Evolutionary conservation across 2,329 filamentous ascomycete species (phyloP).

Genomic region (Sporothrix brasiliensis): DNA sequence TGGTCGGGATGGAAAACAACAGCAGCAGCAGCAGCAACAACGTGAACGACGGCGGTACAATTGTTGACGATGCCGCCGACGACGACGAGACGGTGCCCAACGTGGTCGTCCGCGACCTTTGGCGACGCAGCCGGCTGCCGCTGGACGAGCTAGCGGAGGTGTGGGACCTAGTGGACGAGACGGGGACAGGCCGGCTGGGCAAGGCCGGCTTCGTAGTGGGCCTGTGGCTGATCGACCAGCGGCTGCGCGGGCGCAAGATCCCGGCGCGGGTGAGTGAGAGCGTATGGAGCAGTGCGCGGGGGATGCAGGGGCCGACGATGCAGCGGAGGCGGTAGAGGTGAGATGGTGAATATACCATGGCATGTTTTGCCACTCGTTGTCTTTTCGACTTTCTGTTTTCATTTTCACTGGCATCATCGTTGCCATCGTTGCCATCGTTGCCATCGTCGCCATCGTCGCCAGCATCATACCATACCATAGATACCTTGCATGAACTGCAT

Average conservation of each 20-base stretch:
- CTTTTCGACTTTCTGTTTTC: not conserved
- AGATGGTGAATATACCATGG: not conserved
- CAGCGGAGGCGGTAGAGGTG: constrained; percentile 21
- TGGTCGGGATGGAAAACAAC: constrained; percentile 23
- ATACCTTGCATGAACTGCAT: not conserved
- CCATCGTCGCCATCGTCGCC: not conserved
- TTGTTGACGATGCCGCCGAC: constrained; percentile 35
- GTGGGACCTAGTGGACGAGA: constrained; percentile 72
- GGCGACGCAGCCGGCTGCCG: constrained; percentile 69
- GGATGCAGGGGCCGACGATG: constrained; percentile 45
- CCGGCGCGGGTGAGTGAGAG: constrained; percentile 71
- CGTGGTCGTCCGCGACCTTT: constrained; percentile 74
- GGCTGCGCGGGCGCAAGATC: constrained; percentile 76
- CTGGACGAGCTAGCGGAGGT: constrained; percentile 71
- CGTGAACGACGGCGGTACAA: not conserved
- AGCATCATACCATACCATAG: constrained; percentile 13
- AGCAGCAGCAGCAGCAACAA: not conserved
- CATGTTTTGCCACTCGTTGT: not conserved
- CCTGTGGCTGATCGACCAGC: constrained; percentile 80
- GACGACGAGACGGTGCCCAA: constrained; percentile 62
- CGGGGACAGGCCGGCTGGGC: constrained; percentile 57
- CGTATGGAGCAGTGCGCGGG: constrained; percentile 71
- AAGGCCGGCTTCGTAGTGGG: constrained; percentile 80
- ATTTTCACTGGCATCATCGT: not conserved
- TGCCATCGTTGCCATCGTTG: no score